phyloP scores from a whole-genome alignment of 2,329 filamentous ascomycete species.

The Chaetomiaceae sp. region DNA sequence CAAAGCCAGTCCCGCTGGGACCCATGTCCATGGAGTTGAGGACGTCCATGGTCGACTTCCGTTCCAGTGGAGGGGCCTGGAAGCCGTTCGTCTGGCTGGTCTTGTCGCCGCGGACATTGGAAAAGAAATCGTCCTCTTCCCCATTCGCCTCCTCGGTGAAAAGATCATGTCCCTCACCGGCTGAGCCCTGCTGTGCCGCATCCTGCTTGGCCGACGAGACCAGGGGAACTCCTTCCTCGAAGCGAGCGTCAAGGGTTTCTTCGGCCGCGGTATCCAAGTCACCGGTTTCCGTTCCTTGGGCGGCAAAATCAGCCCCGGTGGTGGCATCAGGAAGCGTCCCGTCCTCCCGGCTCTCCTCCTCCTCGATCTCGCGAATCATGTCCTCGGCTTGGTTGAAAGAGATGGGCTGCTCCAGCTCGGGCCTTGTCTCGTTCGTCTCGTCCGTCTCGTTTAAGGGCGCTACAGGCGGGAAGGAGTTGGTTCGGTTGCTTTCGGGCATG shows the following conservation, averaged over 20 bases:
- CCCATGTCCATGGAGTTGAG: constrained; percentile 46
- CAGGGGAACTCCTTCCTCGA: constrained; percentile 66
- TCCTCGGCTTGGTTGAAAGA: constrained; percentile 50
- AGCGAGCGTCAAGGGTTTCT: constrained; percentile 53
- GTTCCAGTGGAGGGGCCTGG: constrained; percentile 43
- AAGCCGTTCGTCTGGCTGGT: constrained; percentile 28
- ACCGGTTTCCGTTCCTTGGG: constrained; percentile 20
- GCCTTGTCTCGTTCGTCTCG: constrained; percentile 20
- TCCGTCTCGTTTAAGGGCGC: constrained; percentile 36
- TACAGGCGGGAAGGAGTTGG: constrained; percentile 60
- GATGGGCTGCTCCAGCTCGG: constrained; percentile 37
- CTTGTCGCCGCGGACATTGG: constrained; percentile 40
- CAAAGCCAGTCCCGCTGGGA: constrained; percentile 27
- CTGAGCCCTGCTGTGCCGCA: background rate
- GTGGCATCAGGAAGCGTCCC: constrained; percentile 29
- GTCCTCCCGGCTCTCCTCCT: constrained; percentile 41
- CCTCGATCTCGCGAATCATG: constrained; percentile 50
- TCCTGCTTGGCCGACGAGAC: constrained; percentile 39
- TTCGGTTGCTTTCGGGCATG: constrained; percentile 53
- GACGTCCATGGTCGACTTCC: constrained; percentile 68
- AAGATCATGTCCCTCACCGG: constrained; percentile 14
- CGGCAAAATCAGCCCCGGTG: constrained; percentile 15
- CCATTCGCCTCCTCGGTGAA: constrained; percentile 44
- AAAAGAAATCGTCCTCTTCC: constrained; percentile 60
- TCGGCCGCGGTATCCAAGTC: constrained; percentile 39